Base-by-base conservation (phyloP, 345 rosid species). In the Rhizophora mangle region DNA sequence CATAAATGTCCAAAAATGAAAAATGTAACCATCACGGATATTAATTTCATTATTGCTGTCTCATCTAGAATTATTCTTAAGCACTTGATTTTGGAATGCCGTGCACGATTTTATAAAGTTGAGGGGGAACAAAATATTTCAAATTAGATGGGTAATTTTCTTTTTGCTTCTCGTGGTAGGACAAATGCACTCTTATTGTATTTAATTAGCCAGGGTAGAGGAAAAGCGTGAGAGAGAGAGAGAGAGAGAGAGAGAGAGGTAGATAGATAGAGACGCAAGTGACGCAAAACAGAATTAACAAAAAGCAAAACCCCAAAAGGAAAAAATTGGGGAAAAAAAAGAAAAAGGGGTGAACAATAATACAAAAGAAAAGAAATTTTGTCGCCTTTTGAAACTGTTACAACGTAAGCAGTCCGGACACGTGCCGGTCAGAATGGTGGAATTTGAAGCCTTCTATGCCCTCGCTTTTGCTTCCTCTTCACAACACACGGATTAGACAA, bases 401-500 rank as follows among this genome's bases (percentile, higher is more conserved):
- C 34, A 52, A 68, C 70, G 76, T 74, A 51, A 81, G 69, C 76
- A 47, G 56, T 4, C 29, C 19, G 2, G 60, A 68, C 83, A 81
- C 83, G 80, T 78, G 84, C 72, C 75, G 30, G 31, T 36, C 18
- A 69, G 55, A 21, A 6, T 29, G 11, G 47, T 65, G 64, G 68
- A 67, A 18, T 21, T 39, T 27, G 34, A 46, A 61, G 15, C 59
- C 15, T 27, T n/a, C 67, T 63, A 66, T 62, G 87, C 80, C 77
- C 60, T 52, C 2, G 47, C 47, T 39, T 69, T 54, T 54, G 84
- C 81, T 78, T 78, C 86, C 75, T 79, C 65, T 79, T 79, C 85
- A 65, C 84, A 71, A 37, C 83, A 70, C 86, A 76, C 19, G 59
- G 84, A 72, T 70, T 72, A 68, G 82, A 86, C 86, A 82, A 73